Evolutionary conservation across 345 rosid genomes (phyloP), one percentile per base, ranked within the genome.

Genomic region (Mallotus nudiflorus): DNA sequence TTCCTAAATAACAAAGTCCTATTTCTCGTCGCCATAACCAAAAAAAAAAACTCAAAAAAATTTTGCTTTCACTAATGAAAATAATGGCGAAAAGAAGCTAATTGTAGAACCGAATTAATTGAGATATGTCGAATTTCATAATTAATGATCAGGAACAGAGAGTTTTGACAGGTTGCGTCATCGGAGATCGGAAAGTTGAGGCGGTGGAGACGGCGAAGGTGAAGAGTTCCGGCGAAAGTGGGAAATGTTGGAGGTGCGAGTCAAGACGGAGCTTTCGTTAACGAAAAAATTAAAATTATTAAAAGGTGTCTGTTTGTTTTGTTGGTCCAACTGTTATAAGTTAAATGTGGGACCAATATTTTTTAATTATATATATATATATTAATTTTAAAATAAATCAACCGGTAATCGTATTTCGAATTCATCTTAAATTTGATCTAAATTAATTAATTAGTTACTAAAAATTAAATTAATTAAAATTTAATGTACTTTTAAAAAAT

Each of bases 1-100:
- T 86, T 91, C 75, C 78, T 85, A 62, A 75, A 96, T 75, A 88
- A 20, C 73, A 80, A 55, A 52, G 99, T 89, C 65, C 93, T 85
- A 52, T 91, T 96, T 79, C 98, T 84, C 82, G 89, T 82, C 77
- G 99, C 98, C 99, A 92, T 91, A 35, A 35, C 76, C 72, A 54
- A 68, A 59, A 42, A 55, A 31, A 51, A 33, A 49, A 61, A 13
- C 67, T 11, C 24, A 56, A 31, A 35, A 10, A 44, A 31, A 6
- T 22, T 37, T 19, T 29, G 13, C 20, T 29, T 50, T 28, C 13
- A 18, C 6, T 22, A n/a, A 58, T 14, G 4, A 14, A 9, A 60
- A 13, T 3, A 31, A n/a, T 49, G 31, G 25, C 28, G 6, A 48
- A 48, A 62, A 6, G 3, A 18, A 45, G 53, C 24, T 27, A 45